Base-by-base conservation (phyloP, 2,329 filamentous ascomycete genomes). In the Hymenoscyphus infarciens region DNA sequence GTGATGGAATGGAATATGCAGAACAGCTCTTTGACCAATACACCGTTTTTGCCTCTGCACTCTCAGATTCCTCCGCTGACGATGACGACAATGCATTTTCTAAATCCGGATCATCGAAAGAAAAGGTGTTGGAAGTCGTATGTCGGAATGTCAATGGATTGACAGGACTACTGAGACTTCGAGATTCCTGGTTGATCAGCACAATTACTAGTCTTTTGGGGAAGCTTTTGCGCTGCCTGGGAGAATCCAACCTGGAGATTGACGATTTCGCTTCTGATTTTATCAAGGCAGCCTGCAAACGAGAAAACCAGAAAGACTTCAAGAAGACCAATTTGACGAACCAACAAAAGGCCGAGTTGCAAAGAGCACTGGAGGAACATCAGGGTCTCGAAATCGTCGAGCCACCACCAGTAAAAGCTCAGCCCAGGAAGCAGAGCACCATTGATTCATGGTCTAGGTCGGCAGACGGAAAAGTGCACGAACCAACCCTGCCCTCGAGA, bases 1-100 rank as follows among this genome's bases (percentile, higher is more conserved):
- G 95, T 68, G 92, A 97, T 73, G 90, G 91, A 15, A 99, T 99
- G 85, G 92, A 98, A 70, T 90, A 97, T 72, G 93, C 94, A 0
- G 91, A 96, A 72, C 83, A 85, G 39, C 82, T 97, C 1, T 90
- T 98, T 72, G 87, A 91, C 49, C 88, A 97, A 69, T 95, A 96
- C 74, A 88, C 87, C 58, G 83, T 97, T 63, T 87, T 99, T 66
- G 86, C 91, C 1, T 72, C 72, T 60, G 76, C 79, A 5, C 59
- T 73, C 33, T 61, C 59, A 62, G 77, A 78, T 45, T 77, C 78
- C 61, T 22, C 19, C 8, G 2, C 45, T 13, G 72, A 74, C 61
- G 71, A 74, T 56, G 68, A 63, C 39, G 57, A 63, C 13, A 55
- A 56, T 19, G 68, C 63, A 15, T 69, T 73, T 31, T 71, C 71